Evolutionary conservation across 345 rosid species (phyloP).

Genomic region (Nasturtium officinale): DNA sequence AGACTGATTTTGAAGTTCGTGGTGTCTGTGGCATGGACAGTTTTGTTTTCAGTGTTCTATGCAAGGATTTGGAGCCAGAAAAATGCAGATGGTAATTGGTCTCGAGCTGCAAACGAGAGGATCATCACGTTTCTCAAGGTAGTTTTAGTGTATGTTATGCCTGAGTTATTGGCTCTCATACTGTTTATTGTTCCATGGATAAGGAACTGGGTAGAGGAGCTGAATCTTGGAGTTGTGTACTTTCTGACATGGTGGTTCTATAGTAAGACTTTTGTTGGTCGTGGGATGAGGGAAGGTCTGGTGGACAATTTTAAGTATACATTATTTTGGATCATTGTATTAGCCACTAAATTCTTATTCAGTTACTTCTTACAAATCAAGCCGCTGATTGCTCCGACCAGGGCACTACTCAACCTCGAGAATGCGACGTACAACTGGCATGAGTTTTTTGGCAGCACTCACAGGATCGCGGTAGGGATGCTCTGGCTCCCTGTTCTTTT

Average conservation of each 20-base stretch:
- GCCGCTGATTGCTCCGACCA: constrained; percentile 75
- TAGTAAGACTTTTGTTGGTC: constrained; percentile 73
- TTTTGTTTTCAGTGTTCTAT: constrained; percentile 74
- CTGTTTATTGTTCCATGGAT: constrained; percentile 83
- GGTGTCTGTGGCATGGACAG: constrained; percentile 73
- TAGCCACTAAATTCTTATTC: constrained; percentile 68
- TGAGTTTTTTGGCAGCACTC: constrained; percentile 69
- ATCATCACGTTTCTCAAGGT: constrained; percentile 64
- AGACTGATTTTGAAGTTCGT: constrained; percentile 75
- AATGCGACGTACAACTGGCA: constrained; percentile 59
- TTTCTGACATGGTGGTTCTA: constrained; percentile 91
- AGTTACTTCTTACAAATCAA: constrained; percentile 82
- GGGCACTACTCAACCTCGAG: constrained; percentile 49
- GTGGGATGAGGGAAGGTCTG: constrained; percentile 91
- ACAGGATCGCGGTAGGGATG: constrained; percentile 56
- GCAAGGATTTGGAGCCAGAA: constrained; percentile 81
- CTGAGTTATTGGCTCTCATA: constrained; percentile 74
- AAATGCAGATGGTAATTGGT: constrained; percentile 61
- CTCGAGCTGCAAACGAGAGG: constrained; percentile 61
- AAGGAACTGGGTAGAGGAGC: constrained; percentile 71
- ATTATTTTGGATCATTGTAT: constrained; percentile 68
- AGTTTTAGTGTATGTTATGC: constrained; percentile 63
- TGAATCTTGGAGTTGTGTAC: constrained; percentile 63
- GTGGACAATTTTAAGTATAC: constrained; percentile 71
- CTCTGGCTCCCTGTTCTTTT: constrained; percentile 80